phyloP scores from a whole-genome alignment of 441 rosid genomes.

The Iberis amara region DNA sequence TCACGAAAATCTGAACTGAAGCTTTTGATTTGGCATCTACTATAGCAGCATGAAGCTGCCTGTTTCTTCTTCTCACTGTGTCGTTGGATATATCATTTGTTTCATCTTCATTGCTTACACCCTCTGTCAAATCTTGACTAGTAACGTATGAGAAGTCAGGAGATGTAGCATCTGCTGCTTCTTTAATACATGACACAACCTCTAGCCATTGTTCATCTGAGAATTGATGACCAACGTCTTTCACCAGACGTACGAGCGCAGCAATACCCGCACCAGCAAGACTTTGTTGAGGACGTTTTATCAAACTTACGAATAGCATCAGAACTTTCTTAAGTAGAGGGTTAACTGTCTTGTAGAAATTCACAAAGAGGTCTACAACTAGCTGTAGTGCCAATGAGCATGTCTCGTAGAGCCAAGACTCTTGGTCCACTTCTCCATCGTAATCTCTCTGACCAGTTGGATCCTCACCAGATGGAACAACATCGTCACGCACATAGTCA shows the following conservation, averaged over 20 bases:
- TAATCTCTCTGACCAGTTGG: slow-evolving; percentile 55
- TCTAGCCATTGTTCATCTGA: slow-evolving; percentile 90
- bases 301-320: slow-evolving; percentile 81
- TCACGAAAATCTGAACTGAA: slow-evolving; percentile 84
- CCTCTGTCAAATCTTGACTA: slow-evolving; percentile 37
- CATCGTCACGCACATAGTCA: slow-evolving; percentile 94
- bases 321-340: slow-evolving; percentile 88
- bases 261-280: slow-evolving; percentile 99
- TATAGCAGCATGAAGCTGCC: slow-evolving; percentile 57
- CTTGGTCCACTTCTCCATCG: slow-evolving; percentile 72
- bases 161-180: slow-evolving; percentile 81
- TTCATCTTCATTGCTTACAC: slow-evolving; percentile 37
- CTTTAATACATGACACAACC: slow-evolving; percentile 82
- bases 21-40: slow-evolving; percentile 95
- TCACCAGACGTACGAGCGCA: slow-evolving; percentile 95
- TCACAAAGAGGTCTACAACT: slow-evolving; percentile 98
- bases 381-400: slow-evolving; percentile 96
- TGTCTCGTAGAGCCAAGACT: slow-evolving; percentile 99
- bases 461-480: slow-evolving; percentile 74
- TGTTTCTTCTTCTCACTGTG: slow-evolving; percentile 36
- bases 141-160: slow-evolving; percentile 74
- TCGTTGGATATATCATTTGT: slow-evolving; percentile 42
- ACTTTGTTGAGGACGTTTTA: slow-evolving; percentile 98
- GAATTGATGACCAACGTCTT: slow-evolving; percentile 87
- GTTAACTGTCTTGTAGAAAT: slow-evolving; percentile 81